A percentile compares a stretch with the other conserved stretches of the same genome.
phyloP scores from a whole-genome alignment of 495 filamentous ascomycete species.

The Chaetomium cochliodes region DNA sequence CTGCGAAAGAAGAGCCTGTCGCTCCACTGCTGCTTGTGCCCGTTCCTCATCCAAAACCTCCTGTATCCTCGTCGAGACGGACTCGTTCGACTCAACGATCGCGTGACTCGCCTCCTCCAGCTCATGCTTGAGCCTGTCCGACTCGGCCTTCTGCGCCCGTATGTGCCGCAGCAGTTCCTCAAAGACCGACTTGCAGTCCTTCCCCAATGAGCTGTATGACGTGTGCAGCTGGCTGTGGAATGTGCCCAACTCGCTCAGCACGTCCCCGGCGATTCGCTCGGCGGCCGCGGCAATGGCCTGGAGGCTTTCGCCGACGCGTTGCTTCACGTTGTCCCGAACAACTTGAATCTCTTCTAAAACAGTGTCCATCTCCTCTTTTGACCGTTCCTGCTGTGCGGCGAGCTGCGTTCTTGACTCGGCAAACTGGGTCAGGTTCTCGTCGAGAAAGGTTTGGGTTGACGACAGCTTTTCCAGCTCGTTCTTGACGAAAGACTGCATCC shows the following conservation, averaged over 20 bases:
- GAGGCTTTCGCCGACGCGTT: constrained; percentile 78
- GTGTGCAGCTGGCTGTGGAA: constrained; percentile 81
- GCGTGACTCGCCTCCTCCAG: constrained; percentile 64
- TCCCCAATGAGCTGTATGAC: constrained; percentile 86
- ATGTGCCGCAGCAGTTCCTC: constrained; percentile 72
- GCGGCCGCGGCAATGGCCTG: constrained; percentile 81
- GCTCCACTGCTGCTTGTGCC: constrained; percentile 68
- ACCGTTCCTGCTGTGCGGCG: constrained; percentile 62
- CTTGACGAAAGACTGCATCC: constrained; percentile 71
- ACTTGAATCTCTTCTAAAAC: constrained; percentile 90
- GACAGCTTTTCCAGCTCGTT: constrained; percentile 67
- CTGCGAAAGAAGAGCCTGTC: constrained; percentile 68
- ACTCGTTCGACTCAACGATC: constrained; percentile 63
- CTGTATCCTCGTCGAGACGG: constrained; percentile 66
- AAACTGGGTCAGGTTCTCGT: constrained; percentile 64
- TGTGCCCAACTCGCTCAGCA: constrained; percentile 77
- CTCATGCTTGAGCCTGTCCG: constrained; percentile 65
- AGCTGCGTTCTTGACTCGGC: constrained; percentile 64
- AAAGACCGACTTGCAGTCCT: constrained; percentile 82
- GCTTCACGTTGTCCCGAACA: constrained; percentile 81
- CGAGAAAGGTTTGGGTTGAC: constrained; percentile 63
- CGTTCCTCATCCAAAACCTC: constrained; percentile 73
- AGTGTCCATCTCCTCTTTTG: constrained; percentile 84
- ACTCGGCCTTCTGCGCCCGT: constrained; percentile 74
- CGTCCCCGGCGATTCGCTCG: constrained; percentile 81